Percentiles rank a stretch among this genome's conserved stretches.
phyloP scores from a whole-genome alignment of 2,329 filamentous ascomycete species.

The Ophiocordyceps sinensis region DNA sequence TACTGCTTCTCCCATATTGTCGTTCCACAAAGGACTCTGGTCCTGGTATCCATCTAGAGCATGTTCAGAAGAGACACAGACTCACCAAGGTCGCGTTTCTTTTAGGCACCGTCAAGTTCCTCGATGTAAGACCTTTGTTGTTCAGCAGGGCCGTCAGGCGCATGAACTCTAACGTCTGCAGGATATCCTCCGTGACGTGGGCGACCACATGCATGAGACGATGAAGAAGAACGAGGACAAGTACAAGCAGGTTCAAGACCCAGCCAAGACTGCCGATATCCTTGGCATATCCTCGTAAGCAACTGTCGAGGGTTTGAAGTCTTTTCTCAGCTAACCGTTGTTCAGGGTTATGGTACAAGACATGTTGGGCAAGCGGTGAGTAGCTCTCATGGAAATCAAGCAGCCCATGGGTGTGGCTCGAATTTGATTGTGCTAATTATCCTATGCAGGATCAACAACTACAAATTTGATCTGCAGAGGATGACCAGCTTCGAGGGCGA shows the following conservation, averaged over 20 bases:
- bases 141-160: too few species aligned
- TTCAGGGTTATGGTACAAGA: conserved; percentile 90
- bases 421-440: conserved; percentile 3
- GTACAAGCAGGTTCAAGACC: conserved; percentile 79
- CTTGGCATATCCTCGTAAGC: conserved; percentile 57
- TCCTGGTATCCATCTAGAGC: too few species aligned
- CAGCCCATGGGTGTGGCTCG: too few species aligned
- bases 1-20: conserved; percentile 23
- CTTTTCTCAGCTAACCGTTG: neutral
- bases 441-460: conserved; percentile 43
- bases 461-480: conserved; percentile 62
- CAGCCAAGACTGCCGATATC: conserved; percentile 67
- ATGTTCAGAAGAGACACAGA: neutral
- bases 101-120: conserved; percentile 4
- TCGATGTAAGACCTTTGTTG: conserved; percentile 1
- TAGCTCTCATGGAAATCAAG: neutral
- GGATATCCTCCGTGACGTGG: conserved; percentile 41
- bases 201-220: conserved; percentile 93
- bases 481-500: conserved; percentile 80
- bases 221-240: conserved; percentile 87
- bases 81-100: neutral
- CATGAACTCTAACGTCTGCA: conserved; percentile 1
- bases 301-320: neutral
- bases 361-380: conserved; percentile 83
- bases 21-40: neutral